Percentiles rank a stretch among this genome's conserved stretches.
Evolutionary conservation across 2,329 filamentous ascomycete species (phyloP).

Genomic region (Aureobasidium sp.): DNA sequence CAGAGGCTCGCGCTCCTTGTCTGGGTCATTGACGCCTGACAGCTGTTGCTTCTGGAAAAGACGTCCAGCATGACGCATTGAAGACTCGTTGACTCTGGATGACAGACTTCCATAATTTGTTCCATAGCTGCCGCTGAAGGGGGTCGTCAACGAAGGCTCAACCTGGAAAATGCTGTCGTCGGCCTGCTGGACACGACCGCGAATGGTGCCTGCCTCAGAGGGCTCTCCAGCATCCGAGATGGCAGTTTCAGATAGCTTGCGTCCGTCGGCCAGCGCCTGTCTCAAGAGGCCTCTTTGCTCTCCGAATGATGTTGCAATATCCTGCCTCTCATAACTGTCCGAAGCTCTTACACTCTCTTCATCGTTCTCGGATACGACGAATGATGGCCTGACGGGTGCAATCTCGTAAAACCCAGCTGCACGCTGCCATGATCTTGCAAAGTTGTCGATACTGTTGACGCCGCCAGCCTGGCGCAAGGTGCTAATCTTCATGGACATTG

Average conservation of each 20-base stretch:
- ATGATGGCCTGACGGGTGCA: constrained; percentile 69
- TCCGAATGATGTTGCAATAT: constrained; percentile 27
- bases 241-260: constrained; percentile 33
- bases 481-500: constrained; percentile 44
- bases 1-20: constrained; percentile 57
- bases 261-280: constrained; percentile 32
- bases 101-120: constrained; percentile 55
- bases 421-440: constrained; percentile 85
- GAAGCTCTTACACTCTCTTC: constrained; percentile 39
- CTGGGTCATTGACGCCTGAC: constrained; percentile 35
- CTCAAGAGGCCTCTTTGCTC: constrained; percentile 38
- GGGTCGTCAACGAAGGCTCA: constrained; percentile 54
- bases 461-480: constrained; percentile 67
- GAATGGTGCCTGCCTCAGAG: constrained; percentile 17
- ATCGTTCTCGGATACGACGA: constrained; percentile 46
- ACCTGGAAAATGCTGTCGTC: constrained; percentile 43
- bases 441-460: constrained; percentile 89
- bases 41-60: constrained; percentile 43
- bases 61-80: constrained; percentile 49
- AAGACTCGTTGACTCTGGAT: constrained; percentile 50
- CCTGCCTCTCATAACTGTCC: constrained; percentile 31
- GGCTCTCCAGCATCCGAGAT: constrained; percentile 27
- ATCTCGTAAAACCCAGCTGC: constrained; percentile 85
- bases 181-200: constrained; percentile 19
- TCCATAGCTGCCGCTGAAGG: constrained; percentile 66